Evolutionary conservation across 805 yeast species (phyloP), one percentile per base, ranked within the genome.

Genomic region (Ogataea neopini): DNA sequence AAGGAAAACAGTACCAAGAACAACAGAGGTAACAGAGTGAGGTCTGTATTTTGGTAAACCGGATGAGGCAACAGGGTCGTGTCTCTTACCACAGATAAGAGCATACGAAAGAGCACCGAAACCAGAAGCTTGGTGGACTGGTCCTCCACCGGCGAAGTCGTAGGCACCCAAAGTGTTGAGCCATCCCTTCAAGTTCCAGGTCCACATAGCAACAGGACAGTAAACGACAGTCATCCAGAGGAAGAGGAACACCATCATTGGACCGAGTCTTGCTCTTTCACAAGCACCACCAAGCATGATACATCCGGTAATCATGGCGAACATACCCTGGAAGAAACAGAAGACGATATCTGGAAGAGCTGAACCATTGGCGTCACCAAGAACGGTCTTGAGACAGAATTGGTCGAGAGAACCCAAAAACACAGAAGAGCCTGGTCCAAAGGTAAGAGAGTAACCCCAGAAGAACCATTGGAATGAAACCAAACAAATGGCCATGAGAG

Each of bases 81-180:
- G 81, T 76, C 99, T 87, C 76, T 85, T 88, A 72, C 99, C 99
- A 64, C 92, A 79, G 53, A 88, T 73, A 46, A 94, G 76, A 23
- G 99, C 96, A 67, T 92, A 92, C 49, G 97, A 92, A 54, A 94
- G 75, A 43, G 97, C 98, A 66, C 96, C 95, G 58, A 84, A 87
- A 58, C 99, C 99, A 30, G 96, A 87, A 59, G 90, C 73, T 73
- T 88, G 88, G 73, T 94, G 99, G 51, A 94, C 98, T 52, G 98
- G 97, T 54, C 97, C 97, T 64, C 98, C 98, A 64, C 99, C 99
- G 18, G 99, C 99, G 64, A 88, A 94, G 73, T 94, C 99, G 51
- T 89, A 78, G 30, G 91, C 84, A 55, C 97, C 98, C 45, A 92
- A 75, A 40, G 70, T 69, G 47, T 76, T 79, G 56, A 92, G 76